Evolutionary conservation across 352 stramenopile genomes (phyloP), one percentile per base, ranked within the genome.

Genomic region (Aphanomyces cochlioides): DNA sequence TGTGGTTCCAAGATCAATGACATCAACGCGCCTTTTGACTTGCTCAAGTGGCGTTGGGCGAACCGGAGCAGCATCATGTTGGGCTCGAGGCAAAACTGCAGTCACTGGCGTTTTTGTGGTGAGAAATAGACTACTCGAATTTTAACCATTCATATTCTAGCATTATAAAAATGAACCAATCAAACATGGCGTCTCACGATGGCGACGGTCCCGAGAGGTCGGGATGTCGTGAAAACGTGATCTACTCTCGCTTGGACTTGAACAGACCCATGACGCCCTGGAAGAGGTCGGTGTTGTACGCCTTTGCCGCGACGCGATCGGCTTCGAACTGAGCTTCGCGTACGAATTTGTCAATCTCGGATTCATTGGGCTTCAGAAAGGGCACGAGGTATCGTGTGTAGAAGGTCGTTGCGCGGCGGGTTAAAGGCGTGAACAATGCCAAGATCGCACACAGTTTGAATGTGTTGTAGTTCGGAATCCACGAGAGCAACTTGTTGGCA

Each of bases 361-460:
- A 83, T 74, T 93, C 87, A 45, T 95, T 79, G 59, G 73, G 80
- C 82, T 91, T 93, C 28, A 95, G 67, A 78, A 93, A 94, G 17
- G 89, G 88, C 36, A 83, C 75, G 47, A 99, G 77, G 74, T 98
- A 98, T 79, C 90, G 87, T 68, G 92, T 90, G 80, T 98, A 99
- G 37, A 99, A 78, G 79, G 98, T 98, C 64, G 92, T 97, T 19
- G 96, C 93, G 40, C 95, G 96, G 69, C 94, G 80, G 45, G 95
- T 98, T 76, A 96, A 96, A n/a, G 96, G 96, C 74, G 98, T 89
- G 83, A 99, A 98, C 40, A 97, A 84, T 94, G 95, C 98, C 21
- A 98, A 78, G 64, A 99, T 85, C 82, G 99, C 98, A 56, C 93
- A 95, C 28, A 99, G 74, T 86, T 99, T 99, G 83, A 99, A 98